Evolutionary conservation across 1,284 basidiomycete species (phyloP).

Genomic region (Cutaneotrichosporon spelunceum): DNA sequence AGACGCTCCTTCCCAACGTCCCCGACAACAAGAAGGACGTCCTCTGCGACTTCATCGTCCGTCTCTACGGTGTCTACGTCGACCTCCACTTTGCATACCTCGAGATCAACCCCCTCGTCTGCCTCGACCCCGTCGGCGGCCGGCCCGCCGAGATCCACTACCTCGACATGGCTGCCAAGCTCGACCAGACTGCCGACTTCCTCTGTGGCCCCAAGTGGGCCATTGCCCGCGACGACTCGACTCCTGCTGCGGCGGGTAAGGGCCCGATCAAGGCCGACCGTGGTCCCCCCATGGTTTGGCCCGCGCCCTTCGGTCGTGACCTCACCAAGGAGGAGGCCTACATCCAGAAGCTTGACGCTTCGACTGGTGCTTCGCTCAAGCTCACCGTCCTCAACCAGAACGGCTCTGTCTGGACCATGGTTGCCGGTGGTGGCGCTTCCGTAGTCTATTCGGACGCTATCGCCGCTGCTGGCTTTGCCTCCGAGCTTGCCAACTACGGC

Average conservation of each 20-base stretch:
- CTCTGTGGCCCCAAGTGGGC: conserved; percentile 99
- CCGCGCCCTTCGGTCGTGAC: conserved; percentile 95
- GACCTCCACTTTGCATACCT: conserved; percentile 93
- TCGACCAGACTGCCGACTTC: conserved; percentile 94
- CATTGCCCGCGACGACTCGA: conserved; percentile 82
- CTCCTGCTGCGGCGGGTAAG: conserved; percentile 57
- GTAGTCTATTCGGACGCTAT: conserved; percentile 77
- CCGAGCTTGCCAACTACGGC: conserved; percentile 99
- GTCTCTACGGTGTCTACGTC: conserved; percentile 95
- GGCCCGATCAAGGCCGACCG: conserved; percentile 71
- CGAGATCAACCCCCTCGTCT: conserved; percentile 98
- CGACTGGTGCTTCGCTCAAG: conserved; percentile 96
- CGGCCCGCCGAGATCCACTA: conserved; percentile 82
- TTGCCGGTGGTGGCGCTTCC: conserved; percentile 68
- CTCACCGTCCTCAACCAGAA: conserved; percentile 92
- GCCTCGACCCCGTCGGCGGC: conserved; percentile 75
- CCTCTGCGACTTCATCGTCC: conserved; percentile 87
- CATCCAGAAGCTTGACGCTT: conserved; percentile 95
- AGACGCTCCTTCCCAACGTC: conserved; percentile 73
- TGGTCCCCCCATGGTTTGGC: conserved; percentile 96
- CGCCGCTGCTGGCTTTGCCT: conserved; percentile 90
- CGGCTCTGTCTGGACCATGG: conserved; percentile 99
- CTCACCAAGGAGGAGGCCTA: conserved; percentile 97
- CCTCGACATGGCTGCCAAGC: conserved; percentile 99
- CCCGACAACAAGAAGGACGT: conserved; percentile 76